Percentiles rank a stretch among this genome's conserved stretches.
phyloP scores from a whole-genome alignment of 2,329 filamentous ascomycete genomes.

The Leptographium wingfieldii region DNA sequence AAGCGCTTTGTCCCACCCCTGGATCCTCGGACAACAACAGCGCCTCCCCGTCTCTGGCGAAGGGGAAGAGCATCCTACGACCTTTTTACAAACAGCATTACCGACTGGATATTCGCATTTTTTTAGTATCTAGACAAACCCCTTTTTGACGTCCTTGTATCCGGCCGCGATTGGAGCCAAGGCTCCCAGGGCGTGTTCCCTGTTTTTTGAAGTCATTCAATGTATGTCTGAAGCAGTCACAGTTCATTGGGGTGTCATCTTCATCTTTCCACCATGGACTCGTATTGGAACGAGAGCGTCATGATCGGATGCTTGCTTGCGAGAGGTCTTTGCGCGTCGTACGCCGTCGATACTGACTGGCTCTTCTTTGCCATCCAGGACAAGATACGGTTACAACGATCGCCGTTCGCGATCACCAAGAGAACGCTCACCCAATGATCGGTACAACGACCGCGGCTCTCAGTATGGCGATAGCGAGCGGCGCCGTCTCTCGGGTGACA shows the following conservation, averaged over 20 bases:
- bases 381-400: constrained; percentile 45
- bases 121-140: not conserved
- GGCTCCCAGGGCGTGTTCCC: not conserved
- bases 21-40: not conserved
- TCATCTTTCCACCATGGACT: not conserved
- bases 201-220: not conserved
- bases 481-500: constrained; percentile 52
- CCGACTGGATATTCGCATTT: not conserved
- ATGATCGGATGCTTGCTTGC: constrained; percentile 4
- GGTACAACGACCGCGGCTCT: constrained; percentile 41
- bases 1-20: not conserved
- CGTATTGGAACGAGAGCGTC: not conserved
- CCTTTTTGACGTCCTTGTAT: not conserved
- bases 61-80: not conserved
- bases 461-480: constrained; percentile 53
- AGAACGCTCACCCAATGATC: constrained; percentile 55
- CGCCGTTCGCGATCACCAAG: constrained; percentile 49
- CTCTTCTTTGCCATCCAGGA: constrained; percentile 23
- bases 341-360: constrained; percentile 2
- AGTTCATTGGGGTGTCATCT: not conserved
- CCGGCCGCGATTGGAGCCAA: not conserved
- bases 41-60: not conserved
- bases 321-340: not conserved
- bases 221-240: not conserved
- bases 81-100: not conserved